A percentile compares a stretch with the other conserved stretches of the same genome.
These are phyloP conservation scores for Kuraishia floccosa DNA, from an alignment of 805 yeast species.

Conservation along the genomic window DNA sequence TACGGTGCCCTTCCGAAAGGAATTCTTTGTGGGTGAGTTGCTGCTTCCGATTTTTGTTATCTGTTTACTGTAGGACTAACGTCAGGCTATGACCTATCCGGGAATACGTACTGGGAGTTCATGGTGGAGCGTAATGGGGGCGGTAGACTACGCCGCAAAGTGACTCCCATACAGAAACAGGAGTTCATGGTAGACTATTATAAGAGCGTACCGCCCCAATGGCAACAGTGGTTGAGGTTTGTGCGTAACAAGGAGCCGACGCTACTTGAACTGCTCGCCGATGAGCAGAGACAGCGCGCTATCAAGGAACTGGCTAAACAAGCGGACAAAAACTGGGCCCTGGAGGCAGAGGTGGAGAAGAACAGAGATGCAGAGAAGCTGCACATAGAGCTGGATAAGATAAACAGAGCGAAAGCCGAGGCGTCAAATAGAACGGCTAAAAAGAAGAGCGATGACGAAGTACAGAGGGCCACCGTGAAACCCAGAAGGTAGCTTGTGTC, in stretches of 20 bases:
- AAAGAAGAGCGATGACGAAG: too few species aligned
- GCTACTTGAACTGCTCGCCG: conserved; percentile 47
- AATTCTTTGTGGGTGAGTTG: conserved; percentile 42
- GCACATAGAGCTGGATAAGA: too few species aligned
- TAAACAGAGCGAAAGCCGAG: too few species aligned
- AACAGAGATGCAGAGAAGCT: neutral
- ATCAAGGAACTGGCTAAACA: conserved; percentile 10
- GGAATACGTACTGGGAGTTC: conserved; percentile 83
- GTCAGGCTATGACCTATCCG: conserved; percentile 64
- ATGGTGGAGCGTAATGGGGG: conserved; percentile 33
- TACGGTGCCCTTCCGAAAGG: conserved; percentile 56
- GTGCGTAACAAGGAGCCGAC: conserved; percentile 52
- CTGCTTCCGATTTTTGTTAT: neutral
- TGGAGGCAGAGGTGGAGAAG: conserved; percentile 4
- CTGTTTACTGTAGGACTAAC: neutral
- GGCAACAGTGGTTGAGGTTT: conserved; percentile 74
- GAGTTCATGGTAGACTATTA: conserved; percentile 47
- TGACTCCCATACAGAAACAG: conserved; percentile 40
- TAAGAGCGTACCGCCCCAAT: conserved; percentile 51
- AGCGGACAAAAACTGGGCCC: conserved; percentile 12
- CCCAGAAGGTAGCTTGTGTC: too few species aligned
- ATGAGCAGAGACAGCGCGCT: conserved; percentile 36
- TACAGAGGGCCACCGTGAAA: too few species aligned
- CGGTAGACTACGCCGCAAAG: conserved; percentile 46
- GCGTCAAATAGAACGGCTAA: too few species aligned